Evolutionary conservation across 2,329 filamentous ascomycete species (phyloP), one percentile per base, ranked within the genome.

Genomic region (Curvularia spicifera): DNA sequence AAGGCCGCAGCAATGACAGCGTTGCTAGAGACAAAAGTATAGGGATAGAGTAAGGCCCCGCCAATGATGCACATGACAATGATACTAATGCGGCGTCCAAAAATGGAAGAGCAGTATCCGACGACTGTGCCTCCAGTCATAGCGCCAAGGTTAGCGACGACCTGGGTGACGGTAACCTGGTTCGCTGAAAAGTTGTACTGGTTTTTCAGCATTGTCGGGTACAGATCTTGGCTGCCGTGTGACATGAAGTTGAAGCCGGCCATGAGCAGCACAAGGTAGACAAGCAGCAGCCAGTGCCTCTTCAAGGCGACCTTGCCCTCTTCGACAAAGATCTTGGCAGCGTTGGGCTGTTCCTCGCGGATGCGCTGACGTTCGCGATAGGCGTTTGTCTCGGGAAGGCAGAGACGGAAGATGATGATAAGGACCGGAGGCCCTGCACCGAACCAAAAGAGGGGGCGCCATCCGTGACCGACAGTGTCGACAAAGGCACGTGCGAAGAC

Each of bases 171-270:
- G 1, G 81, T 83, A 4, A 82, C 79, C 3, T 70, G 75, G 57
- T 81, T 77, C 29, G 77, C 54, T 8, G 78, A 80, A 76, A 87
- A 87, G 53, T 79, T 76, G 73, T 83, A 86, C 66, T 86, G 81
- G 63, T 83, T 90, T 76, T 78, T 68, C 13, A 87, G 71, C 80
- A 88, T 84, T 3, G 85, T 86, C 0, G 84, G 85, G 63, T 87
- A 88, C 2, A 87, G 75, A 74, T 89, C 86, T 68, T 90, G 87
- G 22, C 86, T 89, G 53, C 90, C 90, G 72, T 93, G 91, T 18
- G 88, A 90, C 90, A 95, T 93, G 73, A 95, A 96, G 78, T 96
- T 96, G 81, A 96, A 95, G 4, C 91, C 91, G 1, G 91, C 89
- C 91, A 96, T 96, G 39, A 96, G 81, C 20, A 96, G 80, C 6